Evolutionary conservation across 2,329 filamentous ascomycete genomes (phyloP), one percentile per base, ranked within the genome.

Genomic region (Talaromyces sp.): DNA sequence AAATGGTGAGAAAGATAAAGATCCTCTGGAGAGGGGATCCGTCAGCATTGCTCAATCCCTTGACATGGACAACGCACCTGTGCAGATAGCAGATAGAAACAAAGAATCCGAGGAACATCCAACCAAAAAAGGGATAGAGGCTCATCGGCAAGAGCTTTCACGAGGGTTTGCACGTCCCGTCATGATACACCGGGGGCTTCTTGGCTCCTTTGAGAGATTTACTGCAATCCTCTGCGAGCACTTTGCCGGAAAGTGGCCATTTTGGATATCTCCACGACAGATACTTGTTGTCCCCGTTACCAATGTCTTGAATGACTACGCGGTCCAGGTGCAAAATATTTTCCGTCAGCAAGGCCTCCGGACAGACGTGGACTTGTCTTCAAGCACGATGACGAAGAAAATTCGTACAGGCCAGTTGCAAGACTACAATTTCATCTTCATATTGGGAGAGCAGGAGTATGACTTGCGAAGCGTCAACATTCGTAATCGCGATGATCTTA

Each of bases 191-290:
- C 87, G 92, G 58, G 92, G 92, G 14, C 90, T 96, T 45, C 84
- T 96, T 60, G 92, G 92, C n/a, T 95, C 91, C 0, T 85, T 96
- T 5, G 92, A 96, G 77, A 85, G 92, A 56, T 87, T 96, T 67
- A 89, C 96, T 85, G 92, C 92, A 3, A 82, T 96, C 14, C 78
- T 96, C 45, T 93, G 95, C 63, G 92, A 96, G 77, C 89, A 91
- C 70, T 92, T 93, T 71, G 84, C 89, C 64, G 90, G 90, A n/a
- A 85, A 84, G 66, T 96, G 91, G 87, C 92, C 92, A 3, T 94
- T 96, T 74, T 96, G 92, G 92, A 82, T 96, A 10, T 93, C 90
- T 63, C 92, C 92, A 1, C 86, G 88, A 6, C 92, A 95, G 73
- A 88, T 87, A 47, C 86, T 90, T 56, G 85, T 96, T 64, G 77